A percentile compares a stretch with the other conserved stretches of the same genome.
Conservation (phyloP, 2,329 filamentous ascomycete genomes). For the Pseudogymnoascus sp. region DNA sequence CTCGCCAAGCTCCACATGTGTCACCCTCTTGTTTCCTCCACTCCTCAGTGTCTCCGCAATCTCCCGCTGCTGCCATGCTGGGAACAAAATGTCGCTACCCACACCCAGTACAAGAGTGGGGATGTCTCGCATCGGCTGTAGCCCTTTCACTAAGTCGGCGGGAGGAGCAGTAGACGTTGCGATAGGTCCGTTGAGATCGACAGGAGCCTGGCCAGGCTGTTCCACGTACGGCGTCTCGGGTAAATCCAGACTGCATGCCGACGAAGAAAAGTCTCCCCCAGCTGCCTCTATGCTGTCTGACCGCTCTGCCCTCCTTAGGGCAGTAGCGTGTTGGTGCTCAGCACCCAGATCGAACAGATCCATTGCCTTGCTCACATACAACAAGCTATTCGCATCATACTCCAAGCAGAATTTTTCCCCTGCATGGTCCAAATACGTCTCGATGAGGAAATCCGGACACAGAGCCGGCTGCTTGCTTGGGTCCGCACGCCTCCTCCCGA, state of each 20-base stretch:
- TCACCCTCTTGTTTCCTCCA: slow-evolving; percentile 72
- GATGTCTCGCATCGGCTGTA: slow-evolving; percentile 64
- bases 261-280: slow-evolving; percentile 26
- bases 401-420: slow-evolving; percentile 97
- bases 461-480: slow-evolving; percentile 78
- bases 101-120: slow-evolving; percentile 88
- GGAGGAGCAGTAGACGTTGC: slow-evolving; percentile 52
- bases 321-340: slow-evolving; percentile 58
- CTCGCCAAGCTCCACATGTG: slow-evolving; percentile 85
- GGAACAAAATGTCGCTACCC: slow-evolving; percentile 91
- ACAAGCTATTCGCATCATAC: slow-evolving; percentile 88
- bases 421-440: slow-evolving; percentile 96
- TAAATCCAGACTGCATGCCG: slow-evolving; percentile 70
- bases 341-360: slow-evolving; percentile 88
- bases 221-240: slow-evolving; percentile 83
- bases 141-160: slow-evolving; percentile 69
- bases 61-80: slow-evolving; percentile 95
- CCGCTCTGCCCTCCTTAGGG: slow-evolving; percentile 54
- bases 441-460: slow-evolving; percentile 96
- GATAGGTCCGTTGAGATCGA: slow-evolving; percentile 28
- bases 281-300: slow-evolving; percentile 49
- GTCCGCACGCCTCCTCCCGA: slow-evolving; percentile 81
- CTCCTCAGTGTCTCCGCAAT: slow-evolving; percentile 75
- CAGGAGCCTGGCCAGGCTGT: slow-evolving; percentile 49
- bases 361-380: slow-evolving; percentile 99